Evolutionary conservation across 371 early-diverging fungal species (phyloP).

Genomic region (Massospora cicadina): DNA sequence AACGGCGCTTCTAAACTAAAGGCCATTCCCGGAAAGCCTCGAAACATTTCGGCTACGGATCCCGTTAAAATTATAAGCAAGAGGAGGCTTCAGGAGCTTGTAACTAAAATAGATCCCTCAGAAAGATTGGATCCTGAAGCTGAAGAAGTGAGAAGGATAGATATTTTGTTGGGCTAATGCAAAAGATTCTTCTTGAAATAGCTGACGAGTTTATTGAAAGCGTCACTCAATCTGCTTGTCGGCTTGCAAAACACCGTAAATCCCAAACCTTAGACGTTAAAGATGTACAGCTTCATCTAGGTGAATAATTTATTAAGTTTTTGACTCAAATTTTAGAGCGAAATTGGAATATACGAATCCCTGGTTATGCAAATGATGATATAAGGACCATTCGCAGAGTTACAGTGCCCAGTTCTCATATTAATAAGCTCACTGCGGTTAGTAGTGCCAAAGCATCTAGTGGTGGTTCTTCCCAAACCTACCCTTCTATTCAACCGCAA

Average conservation of each 20-base stretch:
- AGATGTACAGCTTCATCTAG: constrained; percentile 79
- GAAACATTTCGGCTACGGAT: not conserved
- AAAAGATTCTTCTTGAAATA: constrained; percentile 59
- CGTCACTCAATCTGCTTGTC: constrained; percentile 66
- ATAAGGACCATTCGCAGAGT: constrained; percentile 1
- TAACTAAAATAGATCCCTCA: constrained; percentile 69
- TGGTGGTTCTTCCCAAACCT: not conserved
- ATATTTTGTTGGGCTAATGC: not conserved
- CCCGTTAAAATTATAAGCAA: constrained; percentile 34
- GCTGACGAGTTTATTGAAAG: constrained; percentile 88
- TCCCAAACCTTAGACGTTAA: constrained; percentile 69
- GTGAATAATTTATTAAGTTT: constrained; percentile 19
- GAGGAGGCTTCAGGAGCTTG: constrained; percentile 73
- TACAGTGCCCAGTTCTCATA: not conserved
- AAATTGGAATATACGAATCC: constrained; percentile 86
- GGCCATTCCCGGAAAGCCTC: not conserved
- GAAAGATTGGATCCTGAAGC: constrained; percentile 76
- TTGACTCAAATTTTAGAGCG: constrained; percentile 34
- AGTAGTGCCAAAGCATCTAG: not conserved
- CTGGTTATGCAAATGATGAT: constrained; percentile 72
- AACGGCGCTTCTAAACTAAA: not conserved
- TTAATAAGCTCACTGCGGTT: not conserved
- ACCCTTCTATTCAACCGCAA: not conserved
- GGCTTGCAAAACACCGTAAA: constrained; percentile 78
- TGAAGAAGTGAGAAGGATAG: constrained; percentile 44